Evolutionary conservation across 495 filamentous ascomycete genomes (phyloP).

Genomic region (Lepraria neglecta): DNA sequence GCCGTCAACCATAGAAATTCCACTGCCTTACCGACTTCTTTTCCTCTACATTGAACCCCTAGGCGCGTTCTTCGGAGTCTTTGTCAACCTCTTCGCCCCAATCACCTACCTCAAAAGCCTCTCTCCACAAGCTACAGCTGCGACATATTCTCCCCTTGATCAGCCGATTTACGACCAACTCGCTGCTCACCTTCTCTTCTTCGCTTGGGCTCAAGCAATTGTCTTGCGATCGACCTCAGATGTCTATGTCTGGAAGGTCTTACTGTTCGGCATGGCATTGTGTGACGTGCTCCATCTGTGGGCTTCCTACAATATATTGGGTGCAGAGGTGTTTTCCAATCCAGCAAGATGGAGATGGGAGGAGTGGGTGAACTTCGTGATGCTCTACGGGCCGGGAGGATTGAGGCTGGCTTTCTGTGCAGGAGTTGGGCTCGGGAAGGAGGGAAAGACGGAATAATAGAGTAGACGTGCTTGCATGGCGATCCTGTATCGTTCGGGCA

Average conservation of each 20-base stretch:
- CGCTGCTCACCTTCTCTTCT: slow-evolving; percentile 28
- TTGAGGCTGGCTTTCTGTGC: slow-evolving; percentile 28
- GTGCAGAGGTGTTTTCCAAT: slow-evolving; percentile 21
- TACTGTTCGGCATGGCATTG: slow-evolving; percentile 30
- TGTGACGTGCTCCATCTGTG: slow-evolving; percentile 31
- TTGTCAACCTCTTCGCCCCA: slow-evolving; percentile 27
- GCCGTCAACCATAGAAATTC: neutral
- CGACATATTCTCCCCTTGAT: slow-evolving; percentile 19
- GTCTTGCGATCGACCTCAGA: slow-evolving; percentile 30
- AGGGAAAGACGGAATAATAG: neutral
- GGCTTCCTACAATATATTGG: slow-evolving; percentile 24
- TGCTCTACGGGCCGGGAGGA: slow-evolving; percentile 27
- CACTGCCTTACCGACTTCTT: slow-evolving; percentile 29
- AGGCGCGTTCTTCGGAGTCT: slow-evolving; percentile 28
- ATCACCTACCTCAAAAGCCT: slow-evolving; percentile 27
- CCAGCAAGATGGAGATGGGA: slow-evolving; percentile 29
- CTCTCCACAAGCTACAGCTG: slow-evolving; percentile 23
- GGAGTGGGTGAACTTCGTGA: slow-evolving; percentile 28
- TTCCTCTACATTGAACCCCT: slow-evolving; percentile 34
- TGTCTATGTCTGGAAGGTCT: slow-evolving; percentile 28
- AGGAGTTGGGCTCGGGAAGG: slow-evolving; percentile 25
- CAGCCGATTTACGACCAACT: slow-evolving; percentile 32
- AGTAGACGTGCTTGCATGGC: neutral
- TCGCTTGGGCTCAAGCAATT: slow-evolving; percentile 31
- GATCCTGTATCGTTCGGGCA: no score